Base-by-base conservation (phyloP, 2,329 filamentous ascomycete species). In the Ophiostoma piceae region DNA sequence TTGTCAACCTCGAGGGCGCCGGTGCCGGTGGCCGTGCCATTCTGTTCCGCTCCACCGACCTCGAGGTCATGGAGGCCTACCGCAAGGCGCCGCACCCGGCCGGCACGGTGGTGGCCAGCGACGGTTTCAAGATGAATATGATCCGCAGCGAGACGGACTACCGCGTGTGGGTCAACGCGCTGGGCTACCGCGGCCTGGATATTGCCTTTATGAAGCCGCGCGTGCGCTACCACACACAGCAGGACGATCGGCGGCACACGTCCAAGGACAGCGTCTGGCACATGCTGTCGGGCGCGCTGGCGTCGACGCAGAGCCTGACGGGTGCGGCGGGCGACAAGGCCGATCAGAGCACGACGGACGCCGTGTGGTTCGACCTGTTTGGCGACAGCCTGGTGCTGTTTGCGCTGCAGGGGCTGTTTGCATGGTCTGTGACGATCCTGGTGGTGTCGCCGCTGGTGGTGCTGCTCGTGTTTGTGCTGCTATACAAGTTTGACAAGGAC, bases 281-380 rank as follows among this genome's bases (percentile, higher is more conserved):
- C 78, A 98, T 99, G 95, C 83, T 99, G 51, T 96, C 92, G 51
- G 89, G 89, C 16, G 88, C 93, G 6, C 80, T 97, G 32, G 86
- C 88, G 7, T 95, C 94, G 0, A 87, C 92, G 29, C 84, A 89
- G 75, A 84, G 84, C 1, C 83, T 98, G 62, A 19, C 68, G 16
- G 89, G 87, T 16, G 87, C 92, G 74, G 87, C 85, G 0, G 88
- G 87, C 70, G 81, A 85, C 65, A 83, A 82, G 2, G 97, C 96
- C 75, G 85, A 86, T 67, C 87, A 89, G 5, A 79, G 82, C 19
- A 79, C 88, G 5, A 88, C 85, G 19, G 83, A 87, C 71, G 92
- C 89, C 39, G 92, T 98, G 16, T 99, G 94, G 92, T 98, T 98
- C 76, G 95, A 98, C 76, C 80, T 98, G 8, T 94, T 96, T 73